phyloP scores from a whole-genome alignment of 495 filamentous ascomycete species.

The Aspergillus taichungensis region DNA sequence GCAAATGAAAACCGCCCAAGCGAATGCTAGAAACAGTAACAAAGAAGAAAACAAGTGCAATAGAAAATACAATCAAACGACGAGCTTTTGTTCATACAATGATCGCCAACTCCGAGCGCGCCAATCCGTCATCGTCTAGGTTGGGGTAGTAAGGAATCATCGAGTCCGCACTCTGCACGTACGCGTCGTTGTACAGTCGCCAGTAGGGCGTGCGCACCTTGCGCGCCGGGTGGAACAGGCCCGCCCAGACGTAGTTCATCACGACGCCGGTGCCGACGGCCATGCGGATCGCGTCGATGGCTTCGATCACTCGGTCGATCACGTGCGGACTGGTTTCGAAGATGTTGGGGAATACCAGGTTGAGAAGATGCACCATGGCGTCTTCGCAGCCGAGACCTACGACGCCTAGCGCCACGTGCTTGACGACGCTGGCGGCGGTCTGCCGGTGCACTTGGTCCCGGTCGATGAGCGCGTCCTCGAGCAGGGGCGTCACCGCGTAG shows the following conservation, averaged over 20 bases:
- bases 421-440: conserved; percentile 91
- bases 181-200: conserved; percentile 94
- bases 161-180: conserved; percentile 84
- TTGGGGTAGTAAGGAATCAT: conserved; percentile 95
- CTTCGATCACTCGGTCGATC: conserved; percentile 94
- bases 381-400: conserved; percentile 98
- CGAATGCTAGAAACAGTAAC: conserved; percentile 4
- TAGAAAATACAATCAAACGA: background rate
- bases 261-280: conserved; percentile 84
- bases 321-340: conserved; percentile 99
- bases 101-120: conserved; percentile 72
- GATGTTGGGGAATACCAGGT: conserved; percentile 91
- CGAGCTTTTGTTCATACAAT: conserved; percentile 50
- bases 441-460: conserved; percentile 98
- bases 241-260: conserved; percentile 97
- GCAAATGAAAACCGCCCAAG: too few relatives aligned
- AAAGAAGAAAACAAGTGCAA: background rate
- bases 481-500: conserved; percentile 93
- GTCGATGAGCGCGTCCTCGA: conserved; percentile 96
- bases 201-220: conserved; percentile 92
- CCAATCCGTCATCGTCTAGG: conserved; percentile 64
- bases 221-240: conserved; percentile 90
- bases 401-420: conserved; percentile 92
- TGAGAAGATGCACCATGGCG: conserved; percentile 95
- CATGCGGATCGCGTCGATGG: conserved; percentile 92